phyloP scores from a whole-genome alignment of 1,284 basidiomycete genomes.

The Blastosporella zonata region DNA sequence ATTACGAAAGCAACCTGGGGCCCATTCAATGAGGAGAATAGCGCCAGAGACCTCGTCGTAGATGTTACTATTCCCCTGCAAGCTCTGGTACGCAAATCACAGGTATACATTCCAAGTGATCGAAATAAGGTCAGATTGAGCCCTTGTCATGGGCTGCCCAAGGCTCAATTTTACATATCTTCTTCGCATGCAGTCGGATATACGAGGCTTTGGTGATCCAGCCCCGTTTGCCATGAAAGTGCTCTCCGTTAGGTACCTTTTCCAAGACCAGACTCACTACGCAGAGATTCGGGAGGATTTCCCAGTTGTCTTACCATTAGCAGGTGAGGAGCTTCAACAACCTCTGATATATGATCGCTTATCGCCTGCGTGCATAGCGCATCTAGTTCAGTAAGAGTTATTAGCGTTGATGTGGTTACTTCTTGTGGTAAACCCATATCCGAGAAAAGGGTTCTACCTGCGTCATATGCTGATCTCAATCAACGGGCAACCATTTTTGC shows the following conservation, averaged over 20 bases:
- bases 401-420: too few relatives aligned
- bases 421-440: too few relatives aligned
- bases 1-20: conserved; percentile 74
- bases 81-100: conserved; percentile 76
- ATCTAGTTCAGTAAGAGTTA: not conserved
- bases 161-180: conserved; percentile 14
- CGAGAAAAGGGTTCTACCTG: too few relatives aligned
- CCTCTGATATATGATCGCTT: not conserved
- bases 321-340: conserved; percentile 49
- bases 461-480: too few relatives aligned
- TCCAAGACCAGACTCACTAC: conserved; percentile 73
- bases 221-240: conserved; percentile 65
- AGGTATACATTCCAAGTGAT: conserved; percentile 77
- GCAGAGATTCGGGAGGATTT: conserved; percentile 71
- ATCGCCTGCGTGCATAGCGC: not conserved
- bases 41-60: conserved; percentile 52
- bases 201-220: conserved; percentile 78
- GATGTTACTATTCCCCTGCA: conserved; percentile 83
- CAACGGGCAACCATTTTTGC: too few relatives aligned
- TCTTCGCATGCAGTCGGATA: conserved; percentile 51
- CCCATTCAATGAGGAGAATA: conserved; percentile 47
- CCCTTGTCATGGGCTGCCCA: not conserved
- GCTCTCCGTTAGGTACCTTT: conserved; percentile 74
- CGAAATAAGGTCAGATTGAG: conserved; percentile 53
- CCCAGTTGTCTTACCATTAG: conserved; percentile 73